These are phyloP conservation scores for Plasmodium billcollinsi DNA, from an alignment of 169 alveolate genomes.

Conservation along the genomic window DNA sequence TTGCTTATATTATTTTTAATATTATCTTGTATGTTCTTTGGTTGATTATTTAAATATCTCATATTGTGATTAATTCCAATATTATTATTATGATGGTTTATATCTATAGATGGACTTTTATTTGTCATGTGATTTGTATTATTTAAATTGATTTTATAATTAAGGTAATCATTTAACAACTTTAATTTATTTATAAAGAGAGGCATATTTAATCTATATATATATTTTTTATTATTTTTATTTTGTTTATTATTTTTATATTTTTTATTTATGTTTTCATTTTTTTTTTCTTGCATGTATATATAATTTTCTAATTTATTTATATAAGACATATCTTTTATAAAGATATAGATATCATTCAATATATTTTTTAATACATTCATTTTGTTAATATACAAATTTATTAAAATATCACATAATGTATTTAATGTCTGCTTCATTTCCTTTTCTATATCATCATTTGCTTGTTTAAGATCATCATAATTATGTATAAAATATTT, in stretches of 20 bases:
- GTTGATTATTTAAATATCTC: too few relatives aligned
- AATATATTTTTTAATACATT: slow-evolving; percentile 43
- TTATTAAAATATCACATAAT: slow-evolving; percentile 46
- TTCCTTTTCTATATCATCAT: slow-evolving; percentile 68
- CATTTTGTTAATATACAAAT: slow-evolving; percentile 45
- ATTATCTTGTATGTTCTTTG: too few relatives aligned
- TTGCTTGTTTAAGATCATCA: slow-evolving; percentile 34
- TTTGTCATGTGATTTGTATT: background rate
- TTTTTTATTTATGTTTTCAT: background rate
- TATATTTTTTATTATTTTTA: too few relatives aligned
- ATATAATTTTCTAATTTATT: slow-evolving; percentile 45
- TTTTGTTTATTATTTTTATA: background rate
- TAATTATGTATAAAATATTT: slow-evolving; percentile 25
- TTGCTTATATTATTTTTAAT: too few relatives aligned
- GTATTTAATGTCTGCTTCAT: slow-evolving; percentile 46
- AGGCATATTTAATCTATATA: slow-evolving; percentile 2
- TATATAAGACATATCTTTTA: slow-evolving; percentile 36
- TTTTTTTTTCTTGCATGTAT: background rate
- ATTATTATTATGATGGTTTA: too few relatives aligned
- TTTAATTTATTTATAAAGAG: slow-evolving; percentile 19
- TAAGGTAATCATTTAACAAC: slow-evolving; percentile 4
- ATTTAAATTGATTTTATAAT: slow-evolving; percentile 16
- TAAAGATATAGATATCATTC: slow-evolving; percentile 24
- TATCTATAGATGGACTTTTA: background rate
- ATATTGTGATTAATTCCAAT: too few relatives aligned